phyloP scores from a whole-genome alignment of 1,139 yeast genomes.

The Scheffersomyces illinoinensis region DNA sequence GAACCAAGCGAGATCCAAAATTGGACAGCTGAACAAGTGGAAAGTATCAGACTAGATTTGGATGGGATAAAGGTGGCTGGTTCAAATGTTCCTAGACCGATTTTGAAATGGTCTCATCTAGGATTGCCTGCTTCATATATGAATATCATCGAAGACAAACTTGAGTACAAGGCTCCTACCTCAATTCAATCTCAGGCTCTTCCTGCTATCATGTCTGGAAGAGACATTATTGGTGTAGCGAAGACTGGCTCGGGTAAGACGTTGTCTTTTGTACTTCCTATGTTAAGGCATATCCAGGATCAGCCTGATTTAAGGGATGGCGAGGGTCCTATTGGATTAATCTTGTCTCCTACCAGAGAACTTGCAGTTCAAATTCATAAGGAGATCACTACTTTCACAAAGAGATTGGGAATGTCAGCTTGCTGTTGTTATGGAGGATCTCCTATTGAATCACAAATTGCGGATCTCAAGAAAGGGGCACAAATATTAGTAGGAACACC shows the following conservation, averaged over 20 bases:
- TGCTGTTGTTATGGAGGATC: slow-evolving; percentile 96
- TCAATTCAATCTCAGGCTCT: slow-evolving; percentile 90
- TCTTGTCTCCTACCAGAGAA: slow-evolving; percentile 92
- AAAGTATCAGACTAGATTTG: slow-evolving; percentile 50
- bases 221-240: slow-evolving; percentile 91
- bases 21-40: slow-evolving; percentile 54
- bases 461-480: slow-evolving; percentile 74
- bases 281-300: slow-evolving; percentile 78
- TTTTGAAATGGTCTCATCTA: slow-evolving; percentile 75
- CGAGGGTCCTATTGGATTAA: slow-evolving; percentile 76
- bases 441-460: slow-evolving; percentile 77
- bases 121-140: slow-evolving; percentile 68
- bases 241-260: slow-evolving; percentile 98
- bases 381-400: slow-evolving; percentile 63
- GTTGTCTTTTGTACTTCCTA: slow-evolving; percentile 79
- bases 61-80: slow-evolving; percentile 72
- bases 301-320: slow-evolving; percentile 55
- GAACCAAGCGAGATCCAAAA: slow-evolving; percentile 58
- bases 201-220: slow-evolving; percentile 87
- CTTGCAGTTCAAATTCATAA: slow-evolving; percentile 80
- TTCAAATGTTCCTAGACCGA: slow-evolving; percentile 60
- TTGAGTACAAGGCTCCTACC: slow-evolving; percentile 67
- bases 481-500: slow-evolving; percentile 93
- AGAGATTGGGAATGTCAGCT: slow-evolving; percentile 46
- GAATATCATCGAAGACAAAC: slow-evolving; percentile 48